Evolutionary conservation across 768 basidiomycete genomes (phyloP), one percentile per base, ranked within the genome.

Genomic region (Panaeolus cyanescens): DNA sequence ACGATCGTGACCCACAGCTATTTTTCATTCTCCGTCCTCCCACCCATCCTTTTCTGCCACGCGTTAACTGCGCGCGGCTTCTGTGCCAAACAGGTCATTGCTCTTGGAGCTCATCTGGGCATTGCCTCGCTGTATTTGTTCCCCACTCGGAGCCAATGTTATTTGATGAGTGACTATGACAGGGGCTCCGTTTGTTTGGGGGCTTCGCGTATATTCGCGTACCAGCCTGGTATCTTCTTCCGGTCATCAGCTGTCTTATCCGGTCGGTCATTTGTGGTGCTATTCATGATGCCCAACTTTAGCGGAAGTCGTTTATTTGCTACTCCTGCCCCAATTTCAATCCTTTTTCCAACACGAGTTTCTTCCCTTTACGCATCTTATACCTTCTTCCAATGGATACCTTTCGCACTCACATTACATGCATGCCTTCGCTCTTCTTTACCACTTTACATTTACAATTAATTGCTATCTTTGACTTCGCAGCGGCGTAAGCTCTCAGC

Each of bases 111-210:
- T 15, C 45, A 28, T 28, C 22, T 50, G 22, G 45, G 45, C 45
- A 6, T 28, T 50, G 45, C 45, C 45, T 50, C 45, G 45, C 45
- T 50, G 45, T 28, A 50, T 50, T n/a, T 50, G 45, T 25, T 28
- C n/a, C 40, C 45, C 25, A 28, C 45, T 50, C 45, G 45, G 45
- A 30, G 22, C 45, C 45, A 50, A 50, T 50, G 45, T 50, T 50
- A 28, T 50, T n/a, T 28, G 45, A 50, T 50, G 30, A 50, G 45
- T 50, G 25, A 50, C 12, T 2, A 50, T 50, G 45, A 50, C 45
- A 50, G 45, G 45, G 45, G 45, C 45, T 50, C 45, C 45, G 45
- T 50, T 50, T 50, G 25, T 25, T 45, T 50, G 33, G 45, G 45
- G 45, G 45, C 45, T 50, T 50, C 45, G 22, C 45, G 45, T 50